Evolutionary conservation across 495 filamentous ascomycete genomes (phyloP), one percentile per base, ranked within the genome.

Genomic region (Lasiosphaeris hirsuta): DNA sequence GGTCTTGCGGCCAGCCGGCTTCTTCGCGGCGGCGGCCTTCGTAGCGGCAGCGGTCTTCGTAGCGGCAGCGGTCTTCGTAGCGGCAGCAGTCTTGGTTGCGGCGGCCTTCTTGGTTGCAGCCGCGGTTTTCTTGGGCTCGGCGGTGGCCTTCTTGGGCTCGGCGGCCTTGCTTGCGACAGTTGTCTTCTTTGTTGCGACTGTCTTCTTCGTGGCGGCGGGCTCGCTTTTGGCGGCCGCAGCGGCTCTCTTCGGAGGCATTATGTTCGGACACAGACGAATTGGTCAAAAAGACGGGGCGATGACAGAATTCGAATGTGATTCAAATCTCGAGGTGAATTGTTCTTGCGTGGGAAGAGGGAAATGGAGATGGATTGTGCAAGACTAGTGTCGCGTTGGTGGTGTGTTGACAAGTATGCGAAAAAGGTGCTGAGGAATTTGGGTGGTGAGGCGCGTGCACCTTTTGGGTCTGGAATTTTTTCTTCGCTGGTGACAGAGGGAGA

Each of bases 1-100:
- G 37, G 60, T 15, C 23, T 75, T 77, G 44, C 79, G 72, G 5
- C 72, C 75, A 23, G 78, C 74, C 5, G 67, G 45, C 50, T 56
- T 60, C 49, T 62, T 65, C 15, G 54, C 34, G 0, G 59, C 54
- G 37, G 57, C 49, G 10, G 40, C 18, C 35, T 52, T 60, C 13
- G 55, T 50, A 5, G 49, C 18, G 30, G 58, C 47, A 10, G 51
- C 19, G 4, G 51, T 54, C 44, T 65, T 67, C 40, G 58, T 61
- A 10, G 56, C 46, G 7, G 57, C 50, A 1, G 63, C 47, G 23
- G 59, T 46, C 57, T 71, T 65, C 40, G 57, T 61, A 0, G 61
- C n/a, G 1, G 57, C 51, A 7, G 60, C 57, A 10, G 41, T 59
- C 47, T 56, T 54, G 23, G 60, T n/a, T 38, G 62, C 23, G 7